Percentiles rank a stretch among this genome's conserved stretches.
These are phyloP conservation scores for Antitrichia curtipendula DNA, from an alignment of 225 moss, liverwort and hornwort species.

Conservation along the genomic window DNA sequence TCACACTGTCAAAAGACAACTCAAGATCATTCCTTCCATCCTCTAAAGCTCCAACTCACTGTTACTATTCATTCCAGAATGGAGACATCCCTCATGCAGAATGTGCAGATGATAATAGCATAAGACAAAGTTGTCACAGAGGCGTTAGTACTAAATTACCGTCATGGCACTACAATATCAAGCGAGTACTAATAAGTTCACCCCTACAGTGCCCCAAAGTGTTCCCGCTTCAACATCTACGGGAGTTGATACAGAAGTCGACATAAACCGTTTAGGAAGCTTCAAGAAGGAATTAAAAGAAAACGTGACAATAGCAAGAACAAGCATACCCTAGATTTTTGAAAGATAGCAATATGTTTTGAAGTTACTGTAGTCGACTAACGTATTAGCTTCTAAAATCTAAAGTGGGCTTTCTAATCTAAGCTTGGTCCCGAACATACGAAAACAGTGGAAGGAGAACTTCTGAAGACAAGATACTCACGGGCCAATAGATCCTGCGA, in stretches of 20 bases:
- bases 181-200: neutral
- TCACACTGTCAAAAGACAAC: conserved; percentile 50
- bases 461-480: conserved; percentile 25
- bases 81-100: neutral
- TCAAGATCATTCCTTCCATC: neutral
- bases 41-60: neutral
- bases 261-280: neutral
- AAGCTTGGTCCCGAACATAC: neutral
- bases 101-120: neutral
- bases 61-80: neutral
- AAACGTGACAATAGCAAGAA: neutral
- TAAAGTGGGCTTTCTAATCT: too few species aligned
- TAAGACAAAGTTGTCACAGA: neutral
- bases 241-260: neutral
- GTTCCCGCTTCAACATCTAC: neutral
- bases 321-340: neutral
- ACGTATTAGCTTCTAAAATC: neutral
- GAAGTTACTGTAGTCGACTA: neutral
- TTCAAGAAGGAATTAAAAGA: neutral
- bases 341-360: neutral
- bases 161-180: neutral
- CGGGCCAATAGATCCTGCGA: conserved; percentile 91
- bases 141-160: neutral
- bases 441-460: neutral
- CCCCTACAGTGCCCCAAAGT: neutral